Evolutionary conservation across 129 eudicot species (phyloP), one percentile per base, ranked within the genome.

Genomic region (Centella asiatica): DNA sequence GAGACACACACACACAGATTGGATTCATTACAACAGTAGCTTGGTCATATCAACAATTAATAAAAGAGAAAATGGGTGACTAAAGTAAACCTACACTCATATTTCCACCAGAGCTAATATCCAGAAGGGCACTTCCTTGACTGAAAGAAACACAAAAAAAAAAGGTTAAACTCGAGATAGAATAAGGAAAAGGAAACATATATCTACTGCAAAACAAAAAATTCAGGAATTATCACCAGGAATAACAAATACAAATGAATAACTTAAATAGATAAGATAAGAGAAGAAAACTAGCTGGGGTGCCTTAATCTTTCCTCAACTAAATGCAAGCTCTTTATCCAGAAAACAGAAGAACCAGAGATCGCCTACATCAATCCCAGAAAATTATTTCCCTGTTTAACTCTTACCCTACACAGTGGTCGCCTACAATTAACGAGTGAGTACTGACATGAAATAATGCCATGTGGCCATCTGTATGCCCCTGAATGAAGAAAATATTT

Each of bases 401-500:
- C 67, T 51, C 90, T 81, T 82, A 92, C 98, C 98, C 98, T 51
- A 87, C 96, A 57, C 96, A 87, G 65, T 92, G 98, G 82, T 92
- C 98, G 31, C 98, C 98, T 5, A 84, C 98, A 67, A 92, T 76
- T 65, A 92, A 69, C 28, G 94, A 75, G 69, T 92, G 79, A 29
- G 96, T 83, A 68, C 77, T 75, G 65, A 87, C 81, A 76, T 87
- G 98, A 64, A 92, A 86, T 72, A 92, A 70, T 50, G 85, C 95
- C 86, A 92, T 62, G 65, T 92, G 98, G 62, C 96, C 98, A 76
- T 92, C 95, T 33, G 98, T 92, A 74, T 92, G 98, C 27, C 98
- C 98, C 98, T 92, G 68, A 47, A 59, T 67, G 36, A 70, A 69
- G 37, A 75, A 47, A 25, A 69, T 5, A 45, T 44, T 7, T 26